Conservation (phyloP, 805 yeast species). For the Aciculoconidium aculeatum region DNA sequence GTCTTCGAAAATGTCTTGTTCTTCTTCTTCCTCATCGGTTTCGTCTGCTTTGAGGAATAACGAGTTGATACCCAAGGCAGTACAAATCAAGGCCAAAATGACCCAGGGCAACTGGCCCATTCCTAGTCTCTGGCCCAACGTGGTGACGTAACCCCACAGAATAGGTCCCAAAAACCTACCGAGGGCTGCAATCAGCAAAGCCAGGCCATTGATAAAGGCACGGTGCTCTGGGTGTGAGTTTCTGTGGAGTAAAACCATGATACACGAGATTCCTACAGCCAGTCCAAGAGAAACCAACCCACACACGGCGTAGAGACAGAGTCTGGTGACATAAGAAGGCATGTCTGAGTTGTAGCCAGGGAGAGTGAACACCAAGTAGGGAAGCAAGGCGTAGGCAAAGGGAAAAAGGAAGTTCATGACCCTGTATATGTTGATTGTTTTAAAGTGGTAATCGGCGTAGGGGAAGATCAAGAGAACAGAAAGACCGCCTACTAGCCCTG, state of each 20-base stretch:
- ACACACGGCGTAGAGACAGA: constrained; percentile 22
- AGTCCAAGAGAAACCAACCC: constrained; percentile 28
- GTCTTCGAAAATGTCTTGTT: constrained; percentile 1
- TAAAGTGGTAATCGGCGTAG: constrained; percentile 41
- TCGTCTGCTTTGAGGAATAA: constrained; percentile 19
- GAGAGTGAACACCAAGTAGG: constrained; percentile 43
- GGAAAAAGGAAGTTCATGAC: constrained; percentile 38
- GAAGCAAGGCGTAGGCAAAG: constrained; percentile 38
- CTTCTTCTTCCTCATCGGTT: constrained; percentile 17
- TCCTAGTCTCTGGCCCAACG: constrained; percentile 19
- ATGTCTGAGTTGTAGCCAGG: constrained; percentile 24
- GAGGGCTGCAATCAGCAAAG: constrained; percentile 46
- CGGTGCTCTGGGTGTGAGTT: constrained; percentile 49
- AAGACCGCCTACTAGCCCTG: constrained; percentile 50
- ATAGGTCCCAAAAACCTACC: constrained; percentile 57
- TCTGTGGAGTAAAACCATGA: constrained; percentile 48
- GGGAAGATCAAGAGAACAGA: constrained; percentile 49
- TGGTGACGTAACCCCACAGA: constrained; percentile 44
- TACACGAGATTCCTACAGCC: constrained; percentile 48
- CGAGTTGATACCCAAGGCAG: constrained; percentile 13
- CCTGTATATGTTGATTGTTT: constrained; percentile 41
- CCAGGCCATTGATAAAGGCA: constrained; percentile 54
- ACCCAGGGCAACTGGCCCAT: constrained; percentile 29
- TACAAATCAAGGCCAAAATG: constrained; percentile 18
- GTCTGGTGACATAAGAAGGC: constrained; percentile 15